Conservation (phyloP, 768 basidiomycete species). For the Phylloporus sp. region DNA sequence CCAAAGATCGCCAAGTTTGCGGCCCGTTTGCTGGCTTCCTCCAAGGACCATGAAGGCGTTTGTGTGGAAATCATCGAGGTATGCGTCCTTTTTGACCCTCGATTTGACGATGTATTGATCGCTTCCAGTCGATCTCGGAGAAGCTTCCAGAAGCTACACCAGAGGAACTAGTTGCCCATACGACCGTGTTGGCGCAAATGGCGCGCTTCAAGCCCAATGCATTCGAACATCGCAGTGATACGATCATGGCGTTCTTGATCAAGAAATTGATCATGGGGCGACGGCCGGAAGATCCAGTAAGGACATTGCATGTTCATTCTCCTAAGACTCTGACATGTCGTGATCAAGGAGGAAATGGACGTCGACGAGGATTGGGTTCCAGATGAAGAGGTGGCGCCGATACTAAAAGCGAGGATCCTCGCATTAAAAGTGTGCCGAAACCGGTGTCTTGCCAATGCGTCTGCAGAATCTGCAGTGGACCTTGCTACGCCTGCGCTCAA, state of each 20-base stretch:
- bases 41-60: conserved; percentile 45
- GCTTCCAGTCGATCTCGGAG: conserved; percentile 46
- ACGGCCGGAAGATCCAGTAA: conserved; percentile 40
- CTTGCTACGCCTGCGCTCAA: conserved; percentile 72
- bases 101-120: background rate
- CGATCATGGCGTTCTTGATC: conserved; percentile 65
- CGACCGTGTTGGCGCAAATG: conserved; percentile 71
- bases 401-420: conserved; percentile 65
- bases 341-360: conserved; percentile 51
- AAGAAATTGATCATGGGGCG: conserved; percentile 67
- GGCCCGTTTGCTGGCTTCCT: conserved; percentile 62
- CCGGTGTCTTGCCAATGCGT: conserved; percentile 66
- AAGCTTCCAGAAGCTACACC: conserved; percentile 43
- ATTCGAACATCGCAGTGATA: conserved; percentile 76
- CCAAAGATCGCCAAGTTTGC: conserved; percentile 80
- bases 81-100: conserved; percentile 12
- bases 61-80: conserved; percentile 65
- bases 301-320: conserved; percentile 16
- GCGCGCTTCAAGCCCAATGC: conserved; percentile 61
- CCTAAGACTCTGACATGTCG: background rate
- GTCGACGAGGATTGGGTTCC: conserved; percentile 71
- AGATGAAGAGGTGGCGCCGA: conserved; percentile 53
- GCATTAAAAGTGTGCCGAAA: conserved; percentile 79
- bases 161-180: conserved; percentile 56
- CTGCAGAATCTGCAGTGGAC: conserved; percentile 53